phyloP scores from a whole-genome alignment of 1,284 basidiomycete genomes.

The Leccinum ambiguum region DNA sequence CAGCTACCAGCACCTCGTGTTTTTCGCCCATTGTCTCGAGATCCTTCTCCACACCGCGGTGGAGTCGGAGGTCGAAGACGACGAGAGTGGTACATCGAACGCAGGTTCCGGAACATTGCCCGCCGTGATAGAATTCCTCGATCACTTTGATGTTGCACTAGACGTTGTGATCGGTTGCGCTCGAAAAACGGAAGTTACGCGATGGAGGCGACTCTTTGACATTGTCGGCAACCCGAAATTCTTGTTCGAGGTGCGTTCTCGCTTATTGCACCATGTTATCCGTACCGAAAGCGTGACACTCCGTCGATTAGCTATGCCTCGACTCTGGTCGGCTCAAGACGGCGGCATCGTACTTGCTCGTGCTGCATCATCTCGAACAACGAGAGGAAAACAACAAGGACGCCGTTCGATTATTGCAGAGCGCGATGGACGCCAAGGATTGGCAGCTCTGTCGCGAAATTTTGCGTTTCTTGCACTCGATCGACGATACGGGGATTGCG shows the following conservation, averaged over 20 bases:
- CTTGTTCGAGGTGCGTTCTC: constrained; percentile 77
- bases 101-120: constrained; percentile 46
- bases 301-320: constrained; percentile 66
- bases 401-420: constrained; percentile 73
- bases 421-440: constrained; percentile 72
- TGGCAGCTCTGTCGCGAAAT: constrained; percentile 87
- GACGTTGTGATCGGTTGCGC: constrained; percentile 97
- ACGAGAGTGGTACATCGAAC: constrained; percentile 31
- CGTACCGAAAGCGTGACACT: neutral
- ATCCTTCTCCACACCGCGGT: constrained; percentile 92
- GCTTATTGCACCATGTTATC: neutral
- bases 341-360: constrained; percentile 91
- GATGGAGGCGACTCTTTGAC: constrained; percentile 89
- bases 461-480: constrained; percentile 87
- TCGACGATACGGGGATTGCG: constrained; percentile 81
- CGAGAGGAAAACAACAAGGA: constrained; percentile 79
- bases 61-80: constrained; percentile 72
- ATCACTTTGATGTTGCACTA: constrained; percentile 88
- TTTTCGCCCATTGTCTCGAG: constrained; percentile 93
- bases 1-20: constrained; percentile 87
- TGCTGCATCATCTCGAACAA: constrained; percentile 92
- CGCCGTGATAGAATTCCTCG: constrained; percentile 85
- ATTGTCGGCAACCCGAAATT: constrained; percentile 88
- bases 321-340: constrained; percentile 76
- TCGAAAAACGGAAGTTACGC: constrained; percentile 92